Evolutionary conservation across 192 early-diverging fungal species (phyloP), one percentile per base, ranked within the genome.

Genomic region (Thamnidium elegans): DNA sequence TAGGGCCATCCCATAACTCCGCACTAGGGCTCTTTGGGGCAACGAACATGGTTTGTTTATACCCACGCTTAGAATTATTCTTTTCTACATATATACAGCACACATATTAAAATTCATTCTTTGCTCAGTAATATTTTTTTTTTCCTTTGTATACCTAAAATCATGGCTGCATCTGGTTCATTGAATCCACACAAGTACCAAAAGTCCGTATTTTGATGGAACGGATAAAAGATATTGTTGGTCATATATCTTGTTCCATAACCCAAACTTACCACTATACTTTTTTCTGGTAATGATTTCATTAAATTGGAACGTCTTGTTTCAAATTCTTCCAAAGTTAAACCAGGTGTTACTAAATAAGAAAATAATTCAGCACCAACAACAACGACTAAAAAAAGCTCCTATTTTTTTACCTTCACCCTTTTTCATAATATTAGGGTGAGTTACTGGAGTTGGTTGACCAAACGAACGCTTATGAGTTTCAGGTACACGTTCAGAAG

Each of bases 1-100:
- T 71, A 34, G 94, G 89, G 11, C 96, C 96, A 66, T 98, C 96
- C 96, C 96, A 98, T 55, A 91, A 76, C 71, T 96, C 92, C 36
- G 82, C 80, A 14, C 86, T 70, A 21, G 78, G 80, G 43, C 88
- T 90, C 66, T 86, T 86, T 4, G 92, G 87, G n/a, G 81, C 81
- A 2, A 93, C 90, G 84, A 92, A 97, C 84, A 97, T 82, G 31
- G 84, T 92, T 80, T 88, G 87, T 67, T 87, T 90, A 79, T 90
- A 89, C 10, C 89, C 89, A 55, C 80, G 67, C 30, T 68, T 59
- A n/a, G 69, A 83, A 55, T 77, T 65, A 55, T 81, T 70, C 65
- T 84, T 80, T 47, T 82, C 78, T 84, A 55, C 6, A 31, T 34
- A 13, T 30, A 5, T n/a, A n/a, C n/a, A 15, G 7, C 44, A 30